Evolutionary conservation across 108 stramenopile genomes (phyloP), one percentile per base, ranked within the genome.

Genomic region (Cafeteria roenbergensis): DNA sequence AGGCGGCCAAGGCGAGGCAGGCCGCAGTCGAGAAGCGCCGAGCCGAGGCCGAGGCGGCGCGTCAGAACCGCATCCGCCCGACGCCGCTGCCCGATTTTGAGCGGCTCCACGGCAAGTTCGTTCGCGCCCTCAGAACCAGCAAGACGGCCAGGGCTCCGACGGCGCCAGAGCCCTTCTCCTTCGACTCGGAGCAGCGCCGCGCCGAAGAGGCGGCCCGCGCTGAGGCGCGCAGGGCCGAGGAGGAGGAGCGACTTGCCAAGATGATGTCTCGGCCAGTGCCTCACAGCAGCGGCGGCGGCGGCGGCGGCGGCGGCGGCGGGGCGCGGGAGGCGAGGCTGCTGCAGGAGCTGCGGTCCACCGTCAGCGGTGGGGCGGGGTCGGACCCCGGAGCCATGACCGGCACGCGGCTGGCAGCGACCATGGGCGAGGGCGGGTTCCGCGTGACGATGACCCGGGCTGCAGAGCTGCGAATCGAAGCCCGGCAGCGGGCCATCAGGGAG

Each of bases 391-490:
- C 4, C 9, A 4, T 57, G 9, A 57, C 56, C 4, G 56, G 56
- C 56, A 32, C 56, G 14, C 17, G 34, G 22, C 37, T 32, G 37
- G 9, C 20, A 22, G 22, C 2, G 59, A n/a, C n/a, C 59, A 12
- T 3, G 30, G 20, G 59, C 29, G 17, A 32, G 17, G 22, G 20
- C 59, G 24, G 21, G 2, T 22, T 2, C 59, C 22, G 34, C n/a
- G n/a, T n/a, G n/a, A n/a, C 59, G 17, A 35, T 61, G 34, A 61
- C 59, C n/a, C 59, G 59, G 34, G 9, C 59, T 20, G 30, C n/a
- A 21, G 29, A 2, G 21, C 37, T 61, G 59, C 59, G 37, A 2
- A 32, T 32, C 20, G 36, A 9, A 35, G 36, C 34, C 2, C 8
- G 17, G 2, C 59, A 32, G 22, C 21, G 21, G 22, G 2, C 2